These are phyloP conservation scores for Aspergillus sclerotialis DNA, from an alignment of 2,329 filamentous ascomycete genomes.

Conservation along the genomic window DNA sequence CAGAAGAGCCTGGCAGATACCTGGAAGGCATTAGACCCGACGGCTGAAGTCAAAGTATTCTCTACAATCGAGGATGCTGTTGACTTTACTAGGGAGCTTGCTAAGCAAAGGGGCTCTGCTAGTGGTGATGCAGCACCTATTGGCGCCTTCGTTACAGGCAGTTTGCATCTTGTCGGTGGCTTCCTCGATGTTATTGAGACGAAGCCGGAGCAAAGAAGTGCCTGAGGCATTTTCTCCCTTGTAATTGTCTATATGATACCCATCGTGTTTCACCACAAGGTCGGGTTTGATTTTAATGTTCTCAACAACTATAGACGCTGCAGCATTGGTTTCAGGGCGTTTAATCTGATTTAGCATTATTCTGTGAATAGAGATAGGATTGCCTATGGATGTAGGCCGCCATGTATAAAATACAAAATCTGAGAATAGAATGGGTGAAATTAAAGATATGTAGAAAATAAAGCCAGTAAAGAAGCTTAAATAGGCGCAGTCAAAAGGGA, in stretches of 20 bases:
- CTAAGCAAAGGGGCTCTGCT: slow-evolving; percentile 24
- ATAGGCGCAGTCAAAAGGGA: too few relatives aligned
- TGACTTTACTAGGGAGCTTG: slow-evolving; percentile 44
- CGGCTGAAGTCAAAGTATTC: slow-evolving; percentile 49
- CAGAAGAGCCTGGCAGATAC: slow-evolving; percentile 59
- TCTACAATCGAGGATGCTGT: slow-evolving; percentile 66
- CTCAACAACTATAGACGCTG: slow-evolving; percentile 16
- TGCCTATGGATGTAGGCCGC: too few relatives aligned
- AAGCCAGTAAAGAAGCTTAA: too few relatives aligned
- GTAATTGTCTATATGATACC: slow-evolving; percentile 4
- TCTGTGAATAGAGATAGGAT: too few relatives aligned
- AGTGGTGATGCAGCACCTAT: slow-evolving; percentile 38
- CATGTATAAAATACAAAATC: too few relatives aligned
- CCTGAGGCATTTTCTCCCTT: slow-evolving; percentile 7
- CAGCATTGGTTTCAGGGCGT: slow-evolving; percentile 6
- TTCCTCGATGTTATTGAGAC: slow-evolving; percentile 65
- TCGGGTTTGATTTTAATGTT: slow-evolving; percentile 1
- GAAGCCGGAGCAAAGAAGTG: slow-evolving; percentile 16
- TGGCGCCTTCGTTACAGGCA: slow-evolving; percentile 71
- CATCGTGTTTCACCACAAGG: slow-evolving; percentile 17
- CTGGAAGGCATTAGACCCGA: slow-evolving; percentile 52
- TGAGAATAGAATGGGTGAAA: too few relatives aligned
- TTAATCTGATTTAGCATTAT: too few relatives aligned
- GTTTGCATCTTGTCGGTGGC: slow-evolving; percentile 75
- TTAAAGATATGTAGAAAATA: too few relatives aligned